Base-by-base conservation (phyloP, 305 asterid species). In the Stenogyne calaminthoides region DNA sequence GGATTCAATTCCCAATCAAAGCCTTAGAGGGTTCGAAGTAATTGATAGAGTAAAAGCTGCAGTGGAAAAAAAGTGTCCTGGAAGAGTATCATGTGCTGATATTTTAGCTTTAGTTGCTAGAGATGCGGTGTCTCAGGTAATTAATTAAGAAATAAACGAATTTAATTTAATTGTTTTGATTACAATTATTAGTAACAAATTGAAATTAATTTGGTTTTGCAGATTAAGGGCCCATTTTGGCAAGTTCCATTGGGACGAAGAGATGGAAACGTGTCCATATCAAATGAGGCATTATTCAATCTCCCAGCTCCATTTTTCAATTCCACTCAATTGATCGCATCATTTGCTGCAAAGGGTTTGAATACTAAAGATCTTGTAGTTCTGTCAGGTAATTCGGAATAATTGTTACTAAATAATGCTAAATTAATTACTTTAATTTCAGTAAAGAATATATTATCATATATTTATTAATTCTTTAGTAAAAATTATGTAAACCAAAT, bases 361-460 rank as follows among this genome's bases (percentile, higher is more conserved):
- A 82, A 12, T 66, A 81, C 49, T 14, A 82, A 76, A 64, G 97
- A 91, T 47, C 91, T 91, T 15, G 93, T 75, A 3, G 91, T 91
- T 74, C 60, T 90, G 20, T 85, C 95, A 70, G 93, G 96, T 90
- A n/a, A n/a, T n/a, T n/a, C n/a, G n/a, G n/a, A n/a, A n/a, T n/a
- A n/a, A n/a, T n/a, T n/a, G n/a, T n/a, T n/a, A n/a, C n/a, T n/a
- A n/a, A n/a, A n/a, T n/a, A n/a, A n/a, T n/a, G n/a, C n/a, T n/a
- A n/a, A n/a, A n/a, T n/a, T n/a, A n/a, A n/a, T n/a, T n/a, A n/a
- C n/a, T n/a, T n/a, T n/a, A n/a, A n/a, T n/a, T n/a, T n/a, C n/a
- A n/a, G n/a, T n/a, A n/a, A n/a, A n/a, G n/a, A n/a, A n/a, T n/a
- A n/a, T n/a, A n/a, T n/a, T n/a, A n/a, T n/a, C n/a, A n/a, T n/a